Base-by-base conservation (phyloP, 1,284 basidiomycete genomes). In the Tilletia setariae region DNA sequence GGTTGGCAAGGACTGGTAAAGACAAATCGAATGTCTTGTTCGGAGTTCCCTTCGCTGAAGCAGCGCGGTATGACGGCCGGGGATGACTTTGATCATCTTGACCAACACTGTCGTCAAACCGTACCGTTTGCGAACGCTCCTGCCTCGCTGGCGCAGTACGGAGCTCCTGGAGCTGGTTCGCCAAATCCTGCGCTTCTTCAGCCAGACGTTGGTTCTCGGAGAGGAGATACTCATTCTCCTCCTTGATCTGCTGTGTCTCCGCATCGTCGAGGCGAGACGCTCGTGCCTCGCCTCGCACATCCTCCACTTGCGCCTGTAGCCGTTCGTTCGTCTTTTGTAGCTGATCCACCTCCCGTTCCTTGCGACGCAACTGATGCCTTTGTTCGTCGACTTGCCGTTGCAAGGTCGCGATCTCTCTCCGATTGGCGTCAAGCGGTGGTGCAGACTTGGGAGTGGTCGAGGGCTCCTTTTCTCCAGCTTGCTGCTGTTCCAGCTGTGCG, bases 21-120 rank as follows among this genome's bases (percentile, higher is more conserved):
- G 53, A 59, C 4, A 59, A 4, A 19, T 59, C 53, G 53, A 59
- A 59, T 1, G 53, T 59, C 53, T 59, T 59, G 53, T 59, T 59
- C 19, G 19, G 23, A 21, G 25, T 30, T 6, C 23, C 25, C 53
- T 19, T 59, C 4, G 19, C 53, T 19, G 25, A 59, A 19, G 43
- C 11, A 19, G 43, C 19, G 11, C 43, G 43, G 11, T 11, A 19
- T 19, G 43, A 44, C 43, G 43, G 43, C 19, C 43, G 9, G 11
- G 43, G 19, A 19, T 9, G 9, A 44, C 11, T 19, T 19, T 19
- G 23, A 28, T 25, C 25, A 4, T 59, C 23, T 19, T 59, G 53
- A 13, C 23, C 53, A 9, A 59, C 25, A 1, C 23, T 28, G 6
- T 59, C 19, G 19, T 59, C 53, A 30, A 59, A 59, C 8, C 53